A percentile compares a stretch with the other conserved stretches of the same genome.
Conservation (phyloP, 2,329 filamentous ascomycete genomes). For the Phaeosphaeriaceae sp. region DNA sequence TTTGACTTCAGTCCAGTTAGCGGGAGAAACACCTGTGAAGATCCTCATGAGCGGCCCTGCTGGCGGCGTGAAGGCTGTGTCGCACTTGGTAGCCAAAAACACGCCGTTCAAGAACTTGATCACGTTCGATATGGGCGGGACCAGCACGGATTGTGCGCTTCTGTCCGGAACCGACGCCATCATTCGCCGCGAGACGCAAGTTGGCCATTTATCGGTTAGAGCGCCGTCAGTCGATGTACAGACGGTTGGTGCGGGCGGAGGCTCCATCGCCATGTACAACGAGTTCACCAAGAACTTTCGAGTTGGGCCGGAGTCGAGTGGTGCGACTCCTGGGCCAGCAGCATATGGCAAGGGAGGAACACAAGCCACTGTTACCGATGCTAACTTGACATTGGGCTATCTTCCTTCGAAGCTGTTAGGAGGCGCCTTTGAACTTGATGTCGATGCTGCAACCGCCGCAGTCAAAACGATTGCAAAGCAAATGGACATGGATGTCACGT, state of each 20-base stretch:
- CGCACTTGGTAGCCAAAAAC: constrained; percentile 54
- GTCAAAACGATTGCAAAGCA: constrained; percentile 54
- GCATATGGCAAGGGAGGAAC: constrained; percentile 57
- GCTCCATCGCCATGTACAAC: constrained; percentile 57
- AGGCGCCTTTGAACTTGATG: constrained; percentile 54
- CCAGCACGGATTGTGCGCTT: constrained; percentile 57
- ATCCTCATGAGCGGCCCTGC: constrained; percentile 59
- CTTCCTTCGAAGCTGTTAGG: constrained; percentile 55
- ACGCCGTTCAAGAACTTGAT: constrained; percentile 58
- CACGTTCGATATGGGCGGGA: constrained; percentile 60
- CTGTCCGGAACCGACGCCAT: constrained; percentile 53
- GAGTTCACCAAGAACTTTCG: constrained; percentile 56
- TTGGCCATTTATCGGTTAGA: constrained; percentile 53
- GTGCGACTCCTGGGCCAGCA: constrained; percentile 57
- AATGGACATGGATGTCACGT: constrained; percentile 52
- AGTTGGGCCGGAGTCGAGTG: constrained; percentile 60
- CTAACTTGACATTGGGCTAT: constrained; percentile 57
- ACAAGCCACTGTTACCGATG: constrained; percentile 58
- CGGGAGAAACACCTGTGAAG: constrained; percentile 56
- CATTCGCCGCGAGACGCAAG: constrained; percentile 55
- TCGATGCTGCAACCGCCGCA: constrained; percentile 51
- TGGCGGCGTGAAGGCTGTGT: constrained; percentile 58
- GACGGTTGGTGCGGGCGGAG: constrained; percentile 59
- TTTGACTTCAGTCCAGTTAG: constrained; percentile 54
- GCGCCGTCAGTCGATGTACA: constrained; percentile 57